Percentiles rank a stretch among this genome's conserved stretches.
Evolutionary conservation across 2,329 filamentous ascomycete species (phyloP).

Genomic region (Emmonsia crescens): DNA sequence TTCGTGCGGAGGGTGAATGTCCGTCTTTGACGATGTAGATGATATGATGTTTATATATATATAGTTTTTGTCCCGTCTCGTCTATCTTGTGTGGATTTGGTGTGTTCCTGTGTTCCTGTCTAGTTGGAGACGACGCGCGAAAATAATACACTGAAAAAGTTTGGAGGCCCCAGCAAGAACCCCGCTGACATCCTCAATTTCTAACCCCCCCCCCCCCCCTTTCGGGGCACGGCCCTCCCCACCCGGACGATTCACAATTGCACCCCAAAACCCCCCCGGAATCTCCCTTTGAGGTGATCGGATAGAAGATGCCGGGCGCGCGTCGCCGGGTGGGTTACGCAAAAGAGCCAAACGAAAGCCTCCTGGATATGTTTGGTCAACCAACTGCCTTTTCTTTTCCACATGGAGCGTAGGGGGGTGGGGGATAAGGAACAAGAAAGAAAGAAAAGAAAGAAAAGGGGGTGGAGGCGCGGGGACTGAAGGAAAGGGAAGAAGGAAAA

Average conservation of each 20-base stretch:
- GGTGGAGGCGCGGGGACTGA: too few relatives aligned
- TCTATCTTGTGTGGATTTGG: background rate
- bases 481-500: too few relatives aligned
- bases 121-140: too few relatives aligned
- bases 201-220: too few relatives aligned
- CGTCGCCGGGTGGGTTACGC: background rate
- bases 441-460: too few relatives aligned
- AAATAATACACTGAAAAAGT: background rate
- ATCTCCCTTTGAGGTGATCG: background rate
- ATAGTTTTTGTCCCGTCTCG: background rate
- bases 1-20: slow-evolving; percentile 47
- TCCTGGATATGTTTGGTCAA: too few relatives aligned
- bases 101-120: background rate
- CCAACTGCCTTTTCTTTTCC: background rate
- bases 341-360: background rate
- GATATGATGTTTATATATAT: background rate
- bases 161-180: background rate
- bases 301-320: background rate
- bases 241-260: background rate
- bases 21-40: background rate
- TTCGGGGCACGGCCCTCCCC: too few relatives aligned
- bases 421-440: too few relatives aligned
- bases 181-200: background rate
- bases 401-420: background rate
- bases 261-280: background rate